phyloP scores from a whole-genome alignment of 2,329 filamentous ascomycete genomes.

The Colletotrichum higginsianum region DNA sequence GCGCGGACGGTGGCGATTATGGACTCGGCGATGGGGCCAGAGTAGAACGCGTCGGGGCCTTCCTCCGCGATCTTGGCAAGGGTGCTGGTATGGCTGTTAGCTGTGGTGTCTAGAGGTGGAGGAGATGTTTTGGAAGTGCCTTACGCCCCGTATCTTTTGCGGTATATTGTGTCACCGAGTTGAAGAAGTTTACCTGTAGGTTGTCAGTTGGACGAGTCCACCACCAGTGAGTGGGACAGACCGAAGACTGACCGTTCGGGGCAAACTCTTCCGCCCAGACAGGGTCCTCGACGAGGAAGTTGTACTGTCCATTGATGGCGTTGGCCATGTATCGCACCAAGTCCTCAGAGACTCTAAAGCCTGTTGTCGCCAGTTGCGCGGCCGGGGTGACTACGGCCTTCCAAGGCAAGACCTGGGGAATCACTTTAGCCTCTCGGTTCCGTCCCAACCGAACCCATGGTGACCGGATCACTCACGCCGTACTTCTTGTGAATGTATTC shows the following conservation, averaged over 20 bases:
- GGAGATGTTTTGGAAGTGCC: slow-evolving; percentile 34
- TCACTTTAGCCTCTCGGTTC: not conserved
- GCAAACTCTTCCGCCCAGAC: slow-evolving; percentile 92
- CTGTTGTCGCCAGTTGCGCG: slow-evolving; percentile 79
- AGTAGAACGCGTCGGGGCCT: slow-evolving; percentile 83
- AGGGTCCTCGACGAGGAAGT: slow-evolving; percentile 82
- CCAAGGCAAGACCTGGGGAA: slow-evolving; percentile 73
- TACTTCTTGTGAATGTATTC: slow-evolving; percentile 83
- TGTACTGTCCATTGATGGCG: slow-evolving; percentile 54
- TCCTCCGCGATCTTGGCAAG: slow-evolving; percentile 82
- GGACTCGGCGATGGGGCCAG: slow-evolving; percentile 80
- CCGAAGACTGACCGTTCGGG: slow-evolving; percentile 70
- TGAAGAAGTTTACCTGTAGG: slow-evolving; percentile 72
- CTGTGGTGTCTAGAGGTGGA: not conserved
- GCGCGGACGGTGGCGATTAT: slow-evolving; percentile 79
- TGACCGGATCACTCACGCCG: slow-evolving; percentile 61
- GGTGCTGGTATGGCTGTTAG: slow-evolving; percentile 59
- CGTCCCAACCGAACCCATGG: not conserved
- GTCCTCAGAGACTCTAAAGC: slow-evolving; percentile 82
- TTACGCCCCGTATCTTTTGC: slow-evolving; percentile 80
- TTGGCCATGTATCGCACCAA: slow-evolving; percentile 79
- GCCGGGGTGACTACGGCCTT: slow-evolving; percentile 80
- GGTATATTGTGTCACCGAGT: slow-evolving; percentile 83
- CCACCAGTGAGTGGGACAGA: not conserved
- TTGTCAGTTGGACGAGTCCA: not conserved